A percentile compares a stretch with the other conserved stretches of the same genome.
These are phyloP conservation scores for Diaporthe velutina DNA, from an alignment of 2,329 filamentous ascomycete genomes.

Conservation along the genomic window DNA sequence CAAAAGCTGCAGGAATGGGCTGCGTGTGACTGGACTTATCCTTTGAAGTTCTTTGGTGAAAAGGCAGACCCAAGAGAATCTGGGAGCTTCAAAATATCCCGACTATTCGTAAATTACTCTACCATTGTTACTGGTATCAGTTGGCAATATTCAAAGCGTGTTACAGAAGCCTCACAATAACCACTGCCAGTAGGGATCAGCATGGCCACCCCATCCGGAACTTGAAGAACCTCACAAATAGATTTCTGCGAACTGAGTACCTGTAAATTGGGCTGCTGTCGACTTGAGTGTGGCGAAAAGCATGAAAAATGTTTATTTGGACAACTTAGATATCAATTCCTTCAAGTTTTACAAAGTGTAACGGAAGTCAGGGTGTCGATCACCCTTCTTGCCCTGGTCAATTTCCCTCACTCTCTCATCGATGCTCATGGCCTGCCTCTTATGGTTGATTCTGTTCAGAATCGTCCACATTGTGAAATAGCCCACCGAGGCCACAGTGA, in stretches of 20 bases:
- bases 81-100: too few relatives aligned
- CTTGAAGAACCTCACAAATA: too few relatives aligned
- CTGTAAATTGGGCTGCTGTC: too few relatives aligned
- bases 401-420: neutral
- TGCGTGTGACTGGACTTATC: neutral
- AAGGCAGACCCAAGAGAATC: too few relatives aligned
- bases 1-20: neutral
- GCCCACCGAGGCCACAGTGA: slow-evolving; percentile 43
- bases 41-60: too few relatives aligned
- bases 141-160: too few relatives aligned
- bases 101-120: too few relatives aligned
- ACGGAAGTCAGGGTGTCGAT: neutral
- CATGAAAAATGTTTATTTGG: neutral
- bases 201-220: too few relatives aligned
- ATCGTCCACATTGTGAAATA: neutral
- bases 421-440: neutral
- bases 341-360: neutral
- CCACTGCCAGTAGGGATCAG: too few relatives aligned
- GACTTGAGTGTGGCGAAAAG: neutral
- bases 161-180: too few relatives aligned
- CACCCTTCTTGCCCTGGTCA: neutral
- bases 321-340: neutral
- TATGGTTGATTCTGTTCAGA: neutral
- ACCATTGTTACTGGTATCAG: too few relatives aligned
- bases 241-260: too few relatives aligned